phyloP scores from a whole-genome alignment of 345 rosid genomes.

The Diplotaxis tenuifolia region DNA sequence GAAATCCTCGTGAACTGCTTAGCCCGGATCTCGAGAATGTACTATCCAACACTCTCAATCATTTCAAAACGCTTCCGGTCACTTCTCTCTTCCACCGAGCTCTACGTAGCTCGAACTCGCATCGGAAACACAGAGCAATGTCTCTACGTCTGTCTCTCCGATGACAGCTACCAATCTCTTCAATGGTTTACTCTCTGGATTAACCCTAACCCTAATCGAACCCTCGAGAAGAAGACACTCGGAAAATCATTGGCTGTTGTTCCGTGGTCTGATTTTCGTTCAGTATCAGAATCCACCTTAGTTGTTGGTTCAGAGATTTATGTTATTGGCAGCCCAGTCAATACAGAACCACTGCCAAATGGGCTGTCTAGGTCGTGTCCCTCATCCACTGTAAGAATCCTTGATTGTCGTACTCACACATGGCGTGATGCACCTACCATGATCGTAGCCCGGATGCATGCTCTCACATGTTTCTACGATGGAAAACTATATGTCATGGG shows the following conservation, averaged over 20 bases:
- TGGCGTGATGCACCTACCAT: neutral
- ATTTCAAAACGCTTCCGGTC: neutral
- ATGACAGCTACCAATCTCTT: neutral
- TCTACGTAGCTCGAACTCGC: neutral
- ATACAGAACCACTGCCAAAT: neutral
- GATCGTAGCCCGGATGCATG: neutral
- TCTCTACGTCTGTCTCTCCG: neutral
- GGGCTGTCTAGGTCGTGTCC: neutral
- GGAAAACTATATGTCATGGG: neutral
- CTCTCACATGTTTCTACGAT: neutral
- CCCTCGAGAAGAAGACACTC: neutral
- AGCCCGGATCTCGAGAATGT: neutral
- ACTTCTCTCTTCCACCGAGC: neutral
- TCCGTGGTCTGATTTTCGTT: neutral
- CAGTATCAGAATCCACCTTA: neutral
- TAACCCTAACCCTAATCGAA: neutral
- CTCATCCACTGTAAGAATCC: neutral
- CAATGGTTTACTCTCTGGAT: neutral
- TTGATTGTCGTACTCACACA: neutral
- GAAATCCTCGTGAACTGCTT: neutral
- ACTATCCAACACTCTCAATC: neutral
- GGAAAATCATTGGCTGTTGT: neutral
- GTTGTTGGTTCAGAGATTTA: neutral
- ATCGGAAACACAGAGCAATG: neutral
- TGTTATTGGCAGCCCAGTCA: neutral